Evolutionary conservation across 805 yeast genomes (phyloP).

Genomic region (Kuraishia hungarica): DNA sequence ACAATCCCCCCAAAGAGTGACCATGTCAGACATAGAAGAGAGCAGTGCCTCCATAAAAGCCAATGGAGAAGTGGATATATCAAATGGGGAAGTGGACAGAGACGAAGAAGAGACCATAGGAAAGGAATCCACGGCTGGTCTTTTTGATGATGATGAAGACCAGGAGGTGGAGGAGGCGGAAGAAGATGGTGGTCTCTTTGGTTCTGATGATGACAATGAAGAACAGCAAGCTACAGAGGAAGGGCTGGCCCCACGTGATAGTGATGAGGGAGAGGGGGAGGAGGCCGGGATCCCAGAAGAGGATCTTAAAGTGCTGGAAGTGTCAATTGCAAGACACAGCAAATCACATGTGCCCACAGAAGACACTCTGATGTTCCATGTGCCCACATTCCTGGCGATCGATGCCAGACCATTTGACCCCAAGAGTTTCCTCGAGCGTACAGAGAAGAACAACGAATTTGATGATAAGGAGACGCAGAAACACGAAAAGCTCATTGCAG

Average conservation of each 20-base stretch:
- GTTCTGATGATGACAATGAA: conserved; percentile 23
- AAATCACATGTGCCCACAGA: conserved; percentile 29
- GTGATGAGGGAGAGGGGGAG: conserved; percentile 25
- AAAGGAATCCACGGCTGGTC: not conserved
- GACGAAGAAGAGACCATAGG: not conserved
- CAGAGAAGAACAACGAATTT: conserved; percentile 40
- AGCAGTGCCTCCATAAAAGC: not conserved
- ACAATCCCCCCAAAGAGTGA: no score
- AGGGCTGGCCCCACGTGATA: conserved; percentile 20
- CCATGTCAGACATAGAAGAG: not conserved
- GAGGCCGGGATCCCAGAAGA: conserved; percentile 22
- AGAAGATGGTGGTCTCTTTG: conserved; percentile 24
- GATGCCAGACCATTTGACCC: conserved; percentile 89
- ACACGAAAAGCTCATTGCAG: conserved; percentile 46
- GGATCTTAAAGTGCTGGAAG: conserved; percentile 29
- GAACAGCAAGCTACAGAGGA: conserved; percentile 10
- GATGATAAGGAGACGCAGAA: conserved; percentile 34
- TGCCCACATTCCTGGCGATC: conserved; percentile 77
- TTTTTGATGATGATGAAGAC: conserved; percentile 8
- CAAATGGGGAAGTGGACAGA: not conserved
- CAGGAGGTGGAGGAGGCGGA: conserved; percentile 24
- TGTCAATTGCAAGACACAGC: conserved; percentile 43
- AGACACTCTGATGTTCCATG: conserved; percentile 37
- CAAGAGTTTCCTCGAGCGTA: conserved; percentile 29
- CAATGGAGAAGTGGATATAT: not conserved